Evolutionary conservation across 257 asterid genomes (phyloP).

Genomic region (Cordia subcordata): DNA sequence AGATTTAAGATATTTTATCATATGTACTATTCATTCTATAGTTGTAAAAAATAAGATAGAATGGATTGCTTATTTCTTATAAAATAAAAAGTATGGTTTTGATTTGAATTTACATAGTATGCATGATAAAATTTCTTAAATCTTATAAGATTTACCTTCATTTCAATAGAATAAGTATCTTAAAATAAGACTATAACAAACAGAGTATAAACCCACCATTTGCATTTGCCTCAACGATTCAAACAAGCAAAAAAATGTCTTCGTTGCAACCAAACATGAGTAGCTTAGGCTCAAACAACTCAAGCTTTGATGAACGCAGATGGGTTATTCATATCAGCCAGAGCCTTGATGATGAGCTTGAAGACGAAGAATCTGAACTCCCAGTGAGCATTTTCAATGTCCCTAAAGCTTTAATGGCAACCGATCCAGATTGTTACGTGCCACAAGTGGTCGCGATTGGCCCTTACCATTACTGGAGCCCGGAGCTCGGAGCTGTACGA

Average conservation of each 20-base stretch:
- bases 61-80: no score
- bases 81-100: no score
- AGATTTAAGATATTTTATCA: no score
- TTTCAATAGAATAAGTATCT: no score
- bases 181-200: no score
- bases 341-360: conserved; percentile 47
- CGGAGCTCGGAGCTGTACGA: conserved; percentile 34
- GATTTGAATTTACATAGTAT: no score
- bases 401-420: conserved; percentile 23
- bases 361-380: conserved; percentile 26
- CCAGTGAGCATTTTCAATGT: conserved; percentile 31
- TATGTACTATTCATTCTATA: no score
- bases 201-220: no score
- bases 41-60: no score
- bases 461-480: conserved; percentile 46
- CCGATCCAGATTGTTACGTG: conserved; percentile 37
- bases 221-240: no score
- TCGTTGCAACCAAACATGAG: neutral
- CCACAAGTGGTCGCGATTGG: conserved; percentile 42
- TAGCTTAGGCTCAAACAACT: conserved; percentile 1
- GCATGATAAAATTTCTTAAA: neutral
- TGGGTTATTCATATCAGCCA: conserved; percentile 49
- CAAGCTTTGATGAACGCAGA: conserved; percentile 36
- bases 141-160: neutral
- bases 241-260: neutral